Evolutionary conservation across 768 basidiomycete genomes (phyloP).

Genomic region (Pleurotus giganteus): DNA sequence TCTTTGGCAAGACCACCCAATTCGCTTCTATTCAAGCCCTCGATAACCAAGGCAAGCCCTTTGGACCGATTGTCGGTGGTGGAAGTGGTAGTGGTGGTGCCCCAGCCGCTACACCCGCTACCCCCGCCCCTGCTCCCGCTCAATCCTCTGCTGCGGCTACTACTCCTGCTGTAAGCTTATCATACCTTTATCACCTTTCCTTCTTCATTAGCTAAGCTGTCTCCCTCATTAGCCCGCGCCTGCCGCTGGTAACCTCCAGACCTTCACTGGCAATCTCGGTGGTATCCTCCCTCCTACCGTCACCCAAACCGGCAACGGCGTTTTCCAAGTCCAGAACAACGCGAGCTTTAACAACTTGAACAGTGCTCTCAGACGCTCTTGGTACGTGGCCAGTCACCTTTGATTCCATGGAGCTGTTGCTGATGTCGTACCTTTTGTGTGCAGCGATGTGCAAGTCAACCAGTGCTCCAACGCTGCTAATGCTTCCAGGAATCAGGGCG

Average conservation of each 20-base stretch:
- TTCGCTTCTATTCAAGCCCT: conserved; percentile 32
- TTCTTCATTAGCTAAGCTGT: background rate
- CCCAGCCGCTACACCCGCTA: conserved; percentile 10
- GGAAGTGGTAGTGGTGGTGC: conserved; percentile 17
- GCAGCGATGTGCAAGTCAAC: conserved; percentile 57
- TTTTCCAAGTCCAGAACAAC: conserved; percentile 50
- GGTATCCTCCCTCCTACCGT: conserved; percentile 46
- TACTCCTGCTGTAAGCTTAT: no score
- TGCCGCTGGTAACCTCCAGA: conserved; percentile 40
- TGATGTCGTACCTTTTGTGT: background rate
- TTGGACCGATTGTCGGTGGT: conserved; percentile 30
- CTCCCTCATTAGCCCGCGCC: background rate
- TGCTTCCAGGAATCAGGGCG: conserved; percentile 43
- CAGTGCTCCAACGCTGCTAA: conserved; percentile 57
- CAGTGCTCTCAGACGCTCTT: conserved; percentile 48
- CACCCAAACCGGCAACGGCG: conserved; percentile 33
- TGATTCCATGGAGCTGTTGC: background rate
- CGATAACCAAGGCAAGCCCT: conserved; percentile 42
- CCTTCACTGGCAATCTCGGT: conserved; percentile 47
- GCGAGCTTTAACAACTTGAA: conserved; percentile 40
- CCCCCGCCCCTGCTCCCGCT: background rate
- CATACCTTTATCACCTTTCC: no score
- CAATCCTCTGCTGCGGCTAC: background rate
- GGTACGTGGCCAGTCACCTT: conserved; percentile 24
- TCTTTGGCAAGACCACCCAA: conserved; percentile 39